Evolutionary conservation across 495 filamentous ascomycete genomes (phyloP).

Genomic region (Neurospora hispaniola): DNA sequence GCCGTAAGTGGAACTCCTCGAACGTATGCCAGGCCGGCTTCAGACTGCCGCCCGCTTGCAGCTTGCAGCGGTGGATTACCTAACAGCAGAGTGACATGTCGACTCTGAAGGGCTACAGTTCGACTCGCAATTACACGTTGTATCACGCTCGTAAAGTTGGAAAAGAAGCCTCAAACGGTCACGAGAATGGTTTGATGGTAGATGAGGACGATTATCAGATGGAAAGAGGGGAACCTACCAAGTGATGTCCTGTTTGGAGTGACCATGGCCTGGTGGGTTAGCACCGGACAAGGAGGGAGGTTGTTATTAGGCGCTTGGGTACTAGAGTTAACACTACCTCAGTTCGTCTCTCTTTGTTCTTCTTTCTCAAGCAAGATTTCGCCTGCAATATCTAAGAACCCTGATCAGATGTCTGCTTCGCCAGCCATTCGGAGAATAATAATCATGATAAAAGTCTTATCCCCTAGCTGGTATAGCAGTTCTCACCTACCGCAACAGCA

Average conservation of each 20-base stretch:
- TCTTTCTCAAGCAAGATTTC: neutral
- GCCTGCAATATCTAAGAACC: too few relatives aligned
- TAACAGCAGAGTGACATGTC: neutral
- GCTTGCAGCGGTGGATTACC: neutral
- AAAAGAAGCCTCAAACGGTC: neutral
- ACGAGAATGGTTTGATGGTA: neutral
- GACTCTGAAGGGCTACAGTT: neutral
- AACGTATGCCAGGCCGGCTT: neutral
- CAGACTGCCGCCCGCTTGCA: neutral
- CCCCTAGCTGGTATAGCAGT: too few relatives aligned
- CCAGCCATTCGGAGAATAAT: too few relatives aligned
- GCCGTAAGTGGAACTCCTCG: neutral
- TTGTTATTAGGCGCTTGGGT: neutral
- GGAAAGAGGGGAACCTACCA: neutral
- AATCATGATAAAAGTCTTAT: too few relatives aligned
- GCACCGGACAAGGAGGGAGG: neutral
- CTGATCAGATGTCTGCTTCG: too few relatives aligned
- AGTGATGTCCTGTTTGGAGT: neutral
- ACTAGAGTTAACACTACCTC: neutral
- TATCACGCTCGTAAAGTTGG: neutral
- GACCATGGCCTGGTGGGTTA: neutral
- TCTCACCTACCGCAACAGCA: too few relatives aligned
- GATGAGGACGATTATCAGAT: neutral
- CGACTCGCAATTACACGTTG: neutral
- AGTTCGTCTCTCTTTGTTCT: neutral